phyloP scores from a whole-genome alignment of 257 asterid genomes.

The Salvia miltiorrhiza region DNA sequence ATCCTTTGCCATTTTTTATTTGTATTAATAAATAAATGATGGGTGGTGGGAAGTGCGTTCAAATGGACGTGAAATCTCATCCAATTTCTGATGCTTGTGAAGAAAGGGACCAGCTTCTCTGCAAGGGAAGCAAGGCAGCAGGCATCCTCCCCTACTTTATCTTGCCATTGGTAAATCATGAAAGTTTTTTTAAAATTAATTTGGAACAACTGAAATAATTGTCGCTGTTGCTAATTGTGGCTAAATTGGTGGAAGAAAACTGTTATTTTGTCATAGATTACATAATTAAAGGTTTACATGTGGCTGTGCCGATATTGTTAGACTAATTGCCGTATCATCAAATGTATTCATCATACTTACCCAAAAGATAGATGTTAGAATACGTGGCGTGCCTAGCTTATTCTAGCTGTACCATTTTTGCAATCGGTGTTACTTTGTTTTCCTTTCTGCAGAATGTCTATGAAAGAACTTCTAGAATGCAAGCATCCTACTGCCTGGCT shows the following conservation, averaged over 20 bases:
- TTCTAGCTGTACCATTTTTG: conserved; percentile 5
- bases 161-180: background rate
- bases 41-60: background rate
- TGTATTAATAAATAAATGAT: background rate
- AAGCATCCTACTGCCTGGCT: conserved; percentile 95
- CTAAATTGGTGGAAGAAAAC: background rate
- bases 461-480: conserved; percentile 84
- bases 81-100: background rate
- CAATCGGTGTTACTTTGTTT: conserved; percentile 26
- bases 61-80: background rate
- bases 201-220: background rate
- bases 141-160: background rate
- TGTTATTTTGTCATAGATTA: background rate
- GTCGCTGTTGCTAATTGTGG: background rate
- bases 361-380: background rate
- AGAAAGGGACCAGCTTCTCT: background rate
- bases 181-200: background rate
- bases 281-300: background rate
- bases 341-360: background rate
- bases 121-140: background rate
- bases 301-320: background rate
- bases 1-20: background rate
- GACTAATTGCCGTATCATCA: background rate
- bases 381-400: background rate
- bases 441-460: conserved; percentile 58